Base-by-base conservation (phyloP, 495 filamentous ascomycete species). In the Niebla homalea region DNA sequence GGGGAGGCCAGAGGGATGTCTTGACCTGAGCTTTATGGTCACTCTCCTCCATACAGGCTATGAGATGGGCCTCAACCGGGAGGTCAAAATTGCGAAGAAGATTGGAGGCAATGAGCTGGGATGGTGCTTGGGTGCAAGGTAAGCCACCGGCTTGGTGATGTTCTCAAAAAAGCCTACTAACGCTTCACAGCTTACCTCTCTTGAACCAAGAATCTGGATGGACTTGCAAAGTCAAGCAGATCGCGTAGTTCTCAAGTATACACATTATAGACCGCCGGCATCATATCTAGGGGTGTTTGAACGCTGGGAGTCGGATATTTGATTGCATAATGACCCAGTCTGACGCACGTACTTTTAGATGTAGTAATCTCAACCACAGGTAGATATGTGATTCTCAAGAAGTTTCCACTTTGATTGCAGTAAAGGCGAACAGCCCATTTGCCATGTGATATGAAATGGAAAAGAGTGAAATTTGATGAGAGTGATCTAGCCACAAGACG, bases 81-180 rank as follows among this genome's bases (percentile, higher is more conserved):
- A 97, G 68, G 89, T 98, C 48, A 87, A 84, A 73, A 93, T 95
- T 57, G 92, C 92, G 25, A 97, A 98, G 84, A 90, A 95, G 77
- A 92, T 97, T 58, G 90, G 90, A 73, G 81, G 80, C 32, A 95
- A 95, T 65, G 93, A 98, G 73, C 69, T 98, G 50, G 92, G 92
- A 43, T 98, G 92, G 92, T 96, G 89, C 70, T 71, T 98, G 64
- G 92, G 92, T 59, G 92, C 92, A 52, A 96, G 87, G 87, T 89
- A 75, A 68, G 78, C 54, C 54, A 58, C 29, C 32, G 14, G 19
- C 44, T 16, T n/a, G 25, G 8, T 38, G 10, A 32, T 20, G 25
- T 44, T 21, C 22, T 41, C 22, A 26, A 23, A 22, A 6, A 19
- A 23, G 25, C 14, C 21, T 61, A 51, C 69, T 72, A 52, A 73